A percentile compares a stretch with the other conserved stretches of the same genome.
phyloP scores from a whole-genome alignment of 2,329 filamentous ascomycete species.

The Ascochyta koolunga region DNA sequence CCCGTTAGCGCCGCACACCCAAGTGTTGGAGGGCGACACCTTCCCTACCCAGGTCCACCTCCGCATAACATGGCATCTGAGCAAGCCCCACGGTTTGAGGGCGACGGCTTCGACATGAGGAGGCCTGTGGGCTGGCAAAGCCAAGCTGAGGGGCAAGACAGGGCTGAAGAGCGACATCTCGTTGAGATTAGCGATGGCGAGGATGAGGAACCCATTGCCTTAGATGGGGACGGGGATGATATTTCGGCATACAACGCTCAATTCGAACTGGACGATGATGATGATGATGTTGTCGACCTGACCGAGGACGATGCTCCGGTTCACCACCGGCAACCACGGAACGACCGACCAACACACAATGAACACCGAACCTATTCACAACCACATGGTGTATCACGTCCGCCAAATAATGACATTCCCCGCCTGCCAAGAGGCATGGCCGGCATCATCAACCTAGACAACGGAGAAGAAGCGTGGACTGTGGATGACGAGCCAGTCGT shows the following conservation, averaged over 20 bases:
- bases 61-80: constrained; percentile 31
- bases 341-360: neutral
- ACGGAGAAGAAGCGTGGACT: constrained; percentile 30
- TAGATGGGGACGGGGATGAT: constrained; percentile 9
- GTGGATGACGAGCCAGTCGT: constrained; percentile 18
- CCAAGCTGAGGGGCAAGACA: neutral
- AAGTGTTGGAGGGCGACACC: constrained; percentile 27
- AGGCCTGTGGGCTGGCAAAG: constrained; percentile 55
- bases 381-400: neutral
- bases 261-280: constrained; percentile 18
- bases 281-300: constrained; percentile 39
- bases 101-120: constrained; percentile 63
- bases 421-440: constrained; percentile 49
- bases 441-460: constrained; percentile 52
- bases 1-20: constrained; percentile 16
- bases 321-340: neutral
- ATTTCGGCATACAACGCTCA: constrained; percentile 7
- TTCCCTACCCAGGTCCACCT: constrained; percentile 19
- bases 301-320: constrained; percentile 32
- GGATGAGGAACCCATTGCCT: constrained; percentile 6
- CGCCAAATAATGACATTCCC: neutral
- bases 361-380: neutral
- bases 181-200: constrained; percentile 14
- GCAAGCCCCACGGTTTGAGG: constrained; percentile 45
- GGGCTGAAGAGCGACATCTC: constrained; percentile 1